Evolutionary conservation across 306 rosid species (phyloP).

Genomic region (Cicer yamashitae): DNA sequence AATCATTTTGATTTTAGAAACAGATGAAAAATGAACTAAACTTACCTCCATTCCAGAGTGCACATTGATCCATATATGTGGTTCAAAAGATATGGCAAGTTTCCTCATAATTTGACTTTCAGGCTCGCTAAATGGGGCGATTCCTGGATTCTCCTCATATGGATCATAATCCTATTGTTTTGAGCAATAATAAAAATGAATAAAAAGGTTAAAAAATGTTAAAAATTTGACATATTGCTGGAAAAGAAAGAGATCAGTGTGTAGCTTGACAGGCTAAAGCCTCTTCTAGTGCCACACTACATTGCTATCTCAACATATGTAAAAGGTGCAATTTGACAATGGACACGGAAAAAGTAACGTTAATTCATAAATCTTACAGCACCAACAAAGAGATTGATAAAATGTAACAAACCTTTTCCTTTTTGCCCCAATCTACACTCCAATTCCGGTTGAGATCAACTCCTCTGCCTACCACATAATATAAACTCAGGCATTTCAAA

Average conservation of each 20-base stretch:
- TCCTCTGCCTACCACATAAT: conserved; percentile 81
- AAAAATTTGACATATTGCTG: conserved; percentile 10
- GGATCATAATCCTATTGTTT: conserved; percentile 90
- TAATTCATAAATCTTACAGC: background rate
- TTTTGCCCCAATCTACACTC: conserved; percentile 99
- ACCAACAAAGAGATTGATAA: conserved; percentile 25
- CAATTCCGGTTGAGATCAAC: conserved; percentile 99
- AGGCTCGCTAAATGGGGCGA: conserved; percentile 93
- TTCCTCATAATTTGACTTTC: conserved; percentile 95
- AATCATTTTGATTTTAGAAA: conserved; percentile 26
- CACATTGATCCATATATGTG: conserved; percentile 93
- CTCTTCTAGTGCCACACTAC: conserved; percentile 3
- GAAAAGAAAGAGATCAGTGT: conserved; percentile 3
- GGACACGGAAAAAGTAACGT: conserved; percentile 9
- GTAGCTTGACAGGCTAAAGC: conserved; percentile 28
- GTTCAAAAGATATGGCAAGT: conserved; percentile 86
- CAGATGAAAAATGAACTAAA: conserved; percentile 24
- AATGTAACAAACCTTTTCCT: conserved; percentile 74
- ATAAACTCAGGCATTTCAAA: conserved; percentile 49
- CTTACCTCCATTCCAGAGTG: conserved; percentile 99
- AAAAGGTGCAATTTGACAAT: conserved; percentile 24
- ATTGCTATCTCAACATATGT: conserved; percentile 4
- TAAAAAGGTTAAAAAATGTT: conserved; percentile 19
- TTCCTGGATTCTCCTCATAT: conserved; percentile 96
- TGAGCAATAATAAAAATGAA: conserved; percentile 31